Evolutionary conservation across 305 asterid species (phyloP).

Genomic region (Nicotiana rustica): DNA sequence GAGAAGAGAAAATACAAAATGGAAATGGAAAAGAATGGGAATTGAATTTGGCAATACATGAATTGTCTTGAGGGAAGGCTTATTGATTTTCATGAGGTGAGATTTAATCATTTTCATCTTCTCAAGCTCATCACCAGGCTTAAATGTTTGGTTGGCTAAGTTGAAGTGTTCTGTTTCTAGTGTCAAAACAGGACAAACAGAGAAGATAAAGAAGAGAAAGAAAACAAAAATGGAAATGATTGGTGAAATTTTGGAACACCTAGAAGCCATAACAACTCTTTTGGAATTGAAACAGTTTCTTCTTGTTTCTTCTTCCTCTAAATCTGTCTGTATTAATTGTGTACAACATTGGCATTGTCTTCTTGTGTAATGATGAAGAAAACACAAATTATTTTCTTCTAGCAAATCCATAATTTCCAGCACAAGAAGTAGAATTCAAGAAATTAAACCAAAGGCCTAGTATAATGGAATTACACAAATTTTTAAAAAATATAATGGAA

Average conservation of each 20-base stretch:
- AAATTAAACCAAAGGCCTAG: conserved; percentile 29
- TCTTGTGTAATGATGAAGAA: conserved; percentile 50
- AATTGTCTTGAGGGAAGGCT: conserved; percentile 76
- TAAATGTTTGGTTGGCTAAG: conserved; percentile 54
- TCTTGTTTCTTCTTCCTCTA: conserved; percentile 46
- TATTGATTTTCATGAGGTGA: conserved; percentile 73
- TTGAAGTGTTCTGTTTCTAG: conserved; percentile 47
- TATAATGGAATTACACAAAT: conserved; percentile 2
- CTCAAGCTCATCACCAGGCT: conserved; percentile 55
- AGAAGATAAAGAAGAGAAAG: conserved; percentile 55
- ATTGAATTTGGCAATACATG: conserved; percentile 49
- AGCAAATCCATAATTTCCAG: conserved; percentile 50
- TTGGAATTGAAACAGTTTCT: conserved; percentile 30
- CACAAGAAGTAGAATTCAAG: conserved; percentile 36
- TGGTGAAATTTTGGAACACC: conserved; percentile 52
- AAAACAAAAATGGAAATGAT: conserved; percentile 63
- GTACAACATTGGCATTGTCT: conserved; percentile 53
- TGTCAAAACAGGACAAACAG: conserved; percentile 54
- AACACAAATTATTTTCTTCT: conserved; percentile 34
- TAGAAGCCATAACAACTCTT: conserved; percentile 50
- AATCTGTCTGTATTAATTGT: conserved; percentile 36
- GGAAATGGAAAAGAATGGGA: background rate
- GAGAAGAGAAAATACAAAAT: background rate
- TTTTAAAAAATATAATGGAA: conserved; percentile 19
- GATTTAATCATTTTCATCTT: conserved; percentile 59